Evolutionary conservation across 2,329 filamentous ascomycete species (phyloP), one percentile per base, ranked within the genome.

Genomic region (Sphaerulina musiva): DNA sequence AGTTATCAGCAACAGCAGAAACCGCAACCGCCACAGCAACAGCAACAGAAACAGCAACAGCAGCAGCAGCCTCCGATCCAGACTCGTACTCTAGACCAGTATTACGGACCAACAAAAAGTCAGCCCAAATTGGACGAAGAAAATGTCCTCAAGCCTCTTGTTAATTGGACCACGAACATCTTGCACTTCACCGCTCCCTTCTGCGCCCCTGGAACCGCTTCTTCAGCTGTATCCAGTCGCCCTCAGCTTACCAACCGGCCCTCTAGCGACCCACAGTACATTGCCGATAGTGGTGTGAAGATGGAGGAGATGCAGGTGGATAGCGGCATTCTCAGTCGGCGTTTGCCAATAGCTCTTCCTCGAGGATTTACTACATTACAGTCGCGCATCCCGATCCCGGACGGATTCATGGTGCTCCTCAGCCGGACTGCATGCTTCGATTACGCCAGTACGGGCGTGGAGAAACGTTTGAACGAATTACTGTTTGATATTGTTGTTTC

Each of bases 361-460:
- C 55, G 60, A 36, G 67, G 67, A n/a, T 69, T 69, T 44, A 59
- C 62, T 8, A 55, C 51, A 2, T 59, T 69, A 5, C 64, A 66
- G 43, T 58, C 63, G 26, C 55, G 60, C 6, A 59, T 68, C 20
- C 45, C 52, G 4, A 58, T 69, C 5, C 64, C 64, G 1, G 60
- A 64, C n/a, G 54, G 59, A 4, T 62, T 66, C 45, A 55, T 67
- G 14, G 58, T 59, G 4, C 57, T 68, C 4, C 48, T 69, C 29
- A 65, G 64, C 40, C 62, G 66, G 8, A 68, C 65, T 8, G 66
- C 67, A 14, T 69, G 67, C 52, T 64, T 69, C 46, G 66, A 68
- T 53, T 68, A 66, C 44, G 63, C 46, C 11, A 67, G 65, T 56
- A 61, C 60, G 12, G 67, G 67, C 1, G 62, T 65, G 6, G 65